phyloP scores from a whole-genome alignment of 2,329 filamentous ascomycete species.

The Monosporascus sp. region DNA sequence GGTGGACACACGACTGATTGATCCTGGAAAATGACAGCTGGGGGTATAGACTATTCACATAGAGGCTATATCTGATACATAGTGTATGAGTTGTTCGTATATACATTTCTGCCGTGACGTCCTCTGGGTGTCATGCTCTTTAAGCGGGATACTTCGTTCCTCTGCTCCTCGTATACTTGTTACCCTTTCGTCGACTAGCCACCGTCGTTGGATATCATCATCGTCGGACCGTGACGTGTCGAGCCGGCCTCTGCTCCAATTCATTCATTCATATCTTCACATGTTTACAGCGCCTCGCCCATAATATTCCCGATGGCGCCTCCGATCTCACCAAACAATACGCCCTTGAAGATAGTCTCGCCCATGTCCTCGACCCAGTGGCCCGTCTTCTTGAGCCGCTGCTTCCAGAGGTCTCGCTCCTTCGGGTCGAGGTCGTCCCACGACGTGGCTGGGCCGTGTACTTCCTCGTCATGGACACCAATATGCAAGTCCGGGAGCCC shows the following conservation, averaged over 20 bases:
- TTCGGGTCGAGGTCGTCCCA: constrained; percentile 66
- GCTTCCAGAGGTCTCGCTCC: constrained; percentile 64
- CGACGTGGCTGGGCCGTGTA: constrained; percentile 47
- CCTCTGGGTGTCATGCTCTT: too few species aligned
- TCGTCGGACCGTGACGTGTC: not conserved
- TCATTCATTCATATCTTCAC: not conserved
- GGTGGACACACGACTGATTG: too few species aligned
- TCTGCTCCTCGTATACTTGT: too few species aligned
- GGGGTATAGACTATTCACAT: too few species aligned
- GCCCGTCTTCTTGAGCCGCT: constrained; percentile 61
- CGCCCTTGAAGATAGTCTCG: constrained; percentile 68
- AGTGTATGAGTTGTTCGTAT: too few species aligned
- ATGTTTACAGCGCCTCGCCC: constrained; percentile 29
- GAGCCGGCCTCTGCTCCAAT: not conserved
- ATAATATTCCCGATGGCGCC: constrained; percentile 53
- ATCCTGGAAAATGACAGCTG: too few species aligned
- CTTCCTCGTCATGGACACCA: constrained; percentile 40
- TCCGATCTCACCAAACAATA: constrained; percentile 70
- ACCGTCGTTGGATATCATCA: too few species aligned
- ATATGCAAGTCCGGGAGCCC: constrained; percentile 29
- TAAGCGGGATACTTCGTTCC: too few species aligned
- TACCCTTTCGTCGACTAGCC: too few species aligned
- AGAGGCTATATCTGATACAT: too few species aligned
- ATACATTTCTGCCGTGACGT: too few species aligned
- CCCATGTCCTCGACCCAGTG: constrained; percentile 77